These are phyloP conservation scores for Suillus decipiens DNA, from an alignment of 768 basidiomycete species.

Conservation along the genomic window DNA sequence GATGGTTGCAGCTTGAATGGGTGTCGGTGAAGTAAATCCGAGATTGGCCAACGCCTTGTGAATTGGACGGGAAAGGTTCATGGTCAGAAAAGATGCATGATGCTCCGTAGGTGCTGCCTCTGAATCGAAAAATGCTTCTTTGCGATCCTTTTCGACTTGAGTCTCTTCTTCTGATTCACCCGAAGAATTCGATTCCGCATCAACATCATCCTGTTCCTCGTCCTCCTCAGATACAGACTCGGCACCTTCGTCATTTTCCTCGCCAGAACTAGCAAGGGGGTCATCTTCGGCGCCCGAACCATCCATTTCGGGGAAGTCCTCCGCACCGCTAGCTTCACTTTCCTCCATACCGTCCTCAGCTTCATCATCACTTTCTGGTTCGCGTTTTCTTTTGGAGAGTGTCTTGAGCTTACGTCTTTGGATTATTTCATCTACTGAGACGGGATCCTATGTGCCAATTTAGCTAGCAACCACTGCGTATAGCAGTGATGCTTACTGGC, in stretches of 20 bases:
- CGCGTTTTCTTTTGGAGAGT: slow-evolving; percentile 65
- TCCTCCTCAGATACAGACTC: slow-evolving; percentile 34
- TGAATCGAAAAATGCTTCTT: slow-evolving; percentile 86
- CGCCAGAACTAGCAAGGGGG: slow-evolving; percentile 35
- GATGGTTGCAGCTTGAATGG: slow-evolving; percentile 93
- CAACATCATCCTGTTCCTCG: slow-evolving; percentile 29
- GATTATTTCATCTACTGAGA: slow-evolving; percentile 93
- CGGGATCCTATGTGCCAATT: slow-evolving; percentile 53
- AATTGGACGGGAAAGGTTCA: slow-evolving; percentile 95
- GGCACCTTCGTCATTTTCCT: slow-evolving; percentile 37
- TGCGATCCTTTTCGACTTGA: slow-evolving; percentile 62
- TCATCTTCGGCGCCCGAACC: slow-evolving; percentile 31
- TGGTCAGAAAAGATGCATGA: slow-evolving; percentile 84
- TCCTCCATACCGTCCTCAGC: slow-evolving; percentile 39
- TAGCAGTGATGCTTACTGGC: slow-evolving; percentile 47
- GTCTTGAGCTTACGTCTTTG: slow-evolving; percentile 57
- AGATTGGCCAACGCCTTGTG: slow-evolving; percentile 87
- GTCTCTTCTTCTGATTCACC: slow-evolving; percentile 65
- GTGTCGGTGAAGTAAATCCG: slow-evolving; percentile 83
- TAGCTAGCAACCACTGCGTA: slow-evolving; percentile 1
- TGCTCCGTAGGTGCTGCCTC: slow-evolving; percentile 46
- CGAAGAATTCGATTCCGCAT: slow-evolving; percentile 48
- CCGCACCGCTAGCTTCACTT: slow-evolving; percentile 15
- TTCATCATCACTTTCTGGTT: slow-evolving; percentile 34
- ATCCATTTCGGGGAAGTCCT: slow-evolving; percentile 26